phyloP scores from a whole-genome alignment of 768 basidiomycete species.

The Mrakia hoshinonis region DNA sequence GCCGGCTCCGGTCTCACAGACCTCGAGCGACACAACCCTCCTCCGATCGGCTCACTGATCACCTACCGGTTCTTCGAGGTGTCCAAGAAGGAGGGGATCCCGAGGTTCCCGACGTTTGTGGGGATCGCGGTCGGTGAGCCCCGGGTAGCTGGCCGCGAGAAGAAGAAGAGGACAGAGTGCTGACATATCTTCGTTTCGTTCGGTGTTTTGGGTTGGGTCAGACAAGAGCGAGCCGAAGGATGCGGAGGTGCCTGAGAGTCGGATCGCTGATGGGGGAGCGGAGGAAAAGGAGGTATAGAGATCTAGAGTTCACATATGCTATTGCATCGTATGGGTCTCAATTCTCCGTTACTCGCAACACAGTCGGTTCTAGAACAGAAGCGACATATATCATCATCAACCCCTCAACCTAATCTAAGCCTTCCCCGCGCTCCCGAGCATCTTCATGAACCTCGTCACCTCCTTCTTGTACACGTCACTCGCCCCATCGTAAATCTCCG shows the following conservation, averaged over 20 bases:
- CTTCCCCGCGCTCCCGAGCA: conserved; percentile 38
- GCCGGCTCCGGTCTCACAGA: conserved; percentile 5
- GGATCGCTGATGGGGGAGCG: background rate
- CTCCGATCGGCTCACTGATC: conserved; percentile 10
- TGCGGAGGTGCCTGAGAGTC: background rate
- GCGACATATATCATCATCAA: too few species aligned
- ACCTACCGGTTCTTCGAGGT: conserved; percentile 5
- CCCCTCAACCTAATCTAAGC: conserved; percentile 32
- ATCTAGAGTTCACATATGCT: too few species aligned
- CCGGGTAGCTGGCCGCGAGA: too few species aligned
- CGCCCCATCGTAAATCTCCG: conserved; percentile 38
- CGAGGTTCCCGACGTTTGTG: conserved; percentile 2
- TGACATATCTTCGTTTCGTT: too few species aligned
- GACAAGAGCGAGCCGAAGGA: background rate
- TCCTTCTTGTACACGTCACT: conserved; percentile 36
- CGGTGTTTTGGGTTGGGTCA: background rate
- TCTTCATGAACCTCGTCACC: conserved; percentile 37
- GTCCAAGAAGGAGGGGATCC: background rate
- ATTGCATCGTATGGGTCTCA: too few species aligned
- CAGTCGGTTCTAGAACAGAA: too few species aligned
- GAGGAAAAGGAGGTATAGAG: background rate
- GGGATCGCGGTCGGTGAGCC: background rate
- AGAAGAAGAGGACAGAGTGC: background rate
- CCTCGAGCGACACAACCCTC: conserved; percentile 3
- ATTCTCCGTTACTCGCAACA: too few species aligned